These are phyloP conservation scores for Fusarium sp. DNA, from an alignment of 2,329 filamentous ascomycete species.

Conservation along the genomic window DNA sequence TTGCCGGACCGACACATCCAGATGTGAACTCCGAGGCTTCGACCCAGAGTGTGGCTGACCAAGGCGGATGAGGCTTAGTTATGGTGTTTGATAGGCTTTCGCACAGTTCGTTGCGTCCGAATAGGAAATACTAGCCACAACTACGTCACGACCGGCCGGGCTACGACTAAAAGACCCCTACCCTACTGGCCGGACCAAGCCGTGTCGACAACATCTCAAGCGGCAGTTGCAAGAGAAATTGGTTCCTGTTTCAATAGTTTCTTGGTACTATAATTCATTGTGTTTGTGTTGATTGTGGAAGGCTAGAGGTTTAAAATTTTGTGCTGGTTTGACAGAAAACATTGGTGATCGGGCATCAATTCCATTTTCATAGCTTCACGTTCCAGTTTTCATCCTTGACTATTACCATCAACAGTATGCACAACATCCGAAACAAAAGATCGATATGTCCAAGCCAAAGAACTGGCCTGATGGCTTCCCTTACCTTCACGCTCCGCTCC, in stretches of 20 bases:
- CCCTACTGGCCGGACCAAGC: neutral
- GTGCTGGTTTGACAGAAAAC: neutral
- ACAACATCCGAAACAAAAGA: neutral
- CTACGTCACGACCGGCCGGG: slow-evolving; percentile 25
- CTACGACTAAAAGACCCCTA: slow-evolving; percentile 18
- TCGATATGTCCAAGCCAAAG: slow-evolving; percentile 57
- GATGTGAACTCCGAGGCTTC: neutral
- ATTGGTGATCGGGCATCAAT: neutral
- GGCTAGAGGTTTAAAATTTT: neutral
- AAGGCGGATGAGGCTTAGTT: neutral
- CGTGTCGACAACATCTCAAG: slow-evolving; percentile 14
- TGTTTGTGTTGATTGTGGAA: neutral
- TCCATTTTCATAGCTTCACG: neutral
- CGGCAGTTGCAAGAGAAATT: neutral
- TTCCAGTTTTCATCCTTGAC: neutral
- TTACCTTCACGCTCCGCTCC: slow-evolving; percentile 64
- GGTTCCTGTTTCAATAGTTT: neutral
- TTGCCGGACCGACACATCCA: neutral
- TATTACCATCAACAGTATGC: neutral
- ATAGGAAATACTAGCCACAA: slow-evolving; percentile 13
- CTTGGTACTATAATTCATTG: neutral
- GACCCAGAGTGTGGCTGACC: slow-evolving; percentile 27
- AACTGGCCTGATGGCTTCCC: slow-evolving; percentile 68
- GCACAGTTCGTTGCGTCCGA: slow-evolving; percentile 5
- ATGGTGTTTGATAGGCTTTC: neutral